phyloP scores from a whole-genome alignment of 116 monocot genomes.

The Thalassia testudinum region DNA sequence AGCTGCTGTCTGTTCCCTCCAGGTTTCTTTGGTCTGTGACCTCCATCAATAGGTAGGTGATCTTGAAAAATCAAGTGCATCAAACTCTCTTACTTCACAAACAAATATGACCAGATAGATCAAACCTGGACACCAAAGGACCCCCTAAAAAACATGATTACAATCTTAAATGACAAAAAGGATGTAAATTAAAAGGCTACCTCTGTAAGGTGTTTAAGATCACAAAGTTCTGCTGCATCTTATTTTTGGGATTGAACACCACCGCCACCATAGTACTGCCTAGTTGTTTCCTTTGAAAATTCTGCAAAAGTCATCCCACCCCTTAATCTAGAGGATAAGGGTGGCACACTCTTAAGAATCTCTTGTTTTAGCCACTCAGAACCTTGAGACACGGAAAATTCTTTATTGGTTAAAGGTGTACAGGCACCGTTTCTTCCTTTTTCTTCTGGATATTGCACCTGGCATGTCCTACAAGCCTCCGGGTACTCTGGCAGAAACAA shows the following conservation, averaged over 20 bases:
- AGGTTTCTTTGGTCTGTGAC: too few species aligned
- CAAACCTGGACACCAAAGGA: too few species aligned
- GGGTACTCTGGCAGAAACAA: conserved; percentile 18
- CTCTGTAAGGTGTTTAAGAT: too few species aligned
- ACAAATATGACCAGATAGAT: too few species aligned
- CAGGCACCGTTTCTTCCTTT: not conserved
- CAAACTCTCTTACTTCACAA: too few species aligned
- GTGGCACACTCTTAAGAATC: conserved; percentile 49
- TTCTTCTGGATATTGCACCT: not conserved
- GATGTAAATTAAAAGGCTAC: too few species aligned
- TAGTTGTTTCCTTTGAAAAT: conserved; percentile 84
- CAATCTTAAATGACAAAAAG: too few species aligned
- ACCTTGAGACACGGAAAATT: conserved; percentile 5
- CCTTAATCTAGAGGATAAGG: conserved; percentile 51
- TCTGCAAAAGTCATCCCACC: conserved; percentile 98
- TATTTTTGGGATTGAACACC: conserved; percentile 47
- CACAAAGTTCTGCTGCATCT: not conserved
- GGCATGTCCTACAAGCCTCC: conserved; percentile 1
- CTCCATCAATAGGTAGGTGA: too few species aligned
- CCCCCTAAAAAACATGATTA: too few species aligned
- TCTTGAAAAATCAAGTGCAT: too few species aligned
- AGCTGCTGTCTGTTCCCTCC: too few species aligned
- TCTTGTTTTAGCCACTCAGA: conserved; percentile 14
- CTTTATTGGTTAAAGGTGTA: not conserved
- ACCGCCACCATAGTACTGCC: conserved; percentile 75